Evolutionary conservation across 768 basidiomycete species (phyloP), one percentile per base, ranked within the genome.

Genomic region (Lentinula raphanica): DNA sequence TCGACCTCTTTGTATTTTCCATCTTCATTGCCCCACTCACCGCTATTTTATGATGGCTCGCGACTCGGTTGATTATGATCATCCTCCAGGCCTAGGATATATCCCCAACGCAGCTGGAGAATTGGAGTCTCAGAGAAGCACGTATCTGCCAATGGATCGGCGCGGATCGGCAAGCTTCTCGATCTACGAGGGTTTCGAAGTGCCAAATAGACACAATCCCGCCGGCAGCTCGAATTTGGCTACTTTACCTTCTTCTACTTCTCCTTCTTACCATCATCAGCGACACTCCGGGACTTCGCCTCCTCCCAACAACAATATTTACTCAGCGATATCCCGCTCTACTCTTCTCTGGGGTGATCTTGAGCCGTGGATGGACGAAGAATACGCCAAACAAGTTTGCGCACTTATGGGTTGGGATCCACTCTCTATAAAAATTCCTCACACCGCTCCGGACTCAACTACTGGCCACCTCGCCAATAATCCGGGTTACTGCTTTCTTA

Each of bases 291-390:
- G 23, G 40, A 21, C 42, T 39, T 44, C 23, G 40, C 48, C 60
- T 46, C 40, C 49, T 51, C 49, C 55, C 49, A 60, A 38, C 39
- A 60, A 55, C 31, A 49, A 28, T 28, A 35, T 40, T 49, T 46
- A 32, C 25, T 57, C 60, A 35, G 36, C 60, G 11, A 44, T 28
- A 32, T 70, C 78, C 49, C 80, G 81, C 68, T 81, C 80, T 59
- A 88, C 90, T 40, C 82, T 93, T 64, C 90, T 85, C 80, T 91
- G 94, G 85, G 85, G 86, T 63, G 89, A 92, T 66, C 82, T 96
- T 56, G 94, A 96, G 71, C 85, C 88, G 63, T 96, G 94, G 94
- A 95, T 96, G 94, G 92, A 95, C 74, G 92, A 94, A 82, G 88
- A 91, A 69, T 96, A 94, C 77, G 90, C 87, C 44, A 88, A 89